A percentile compares a stretch with the other conserved stretches of the same genome.
Conservation (phyloP, 352 stramenopile species). For the Globisporangium takayamanum region DNA sequence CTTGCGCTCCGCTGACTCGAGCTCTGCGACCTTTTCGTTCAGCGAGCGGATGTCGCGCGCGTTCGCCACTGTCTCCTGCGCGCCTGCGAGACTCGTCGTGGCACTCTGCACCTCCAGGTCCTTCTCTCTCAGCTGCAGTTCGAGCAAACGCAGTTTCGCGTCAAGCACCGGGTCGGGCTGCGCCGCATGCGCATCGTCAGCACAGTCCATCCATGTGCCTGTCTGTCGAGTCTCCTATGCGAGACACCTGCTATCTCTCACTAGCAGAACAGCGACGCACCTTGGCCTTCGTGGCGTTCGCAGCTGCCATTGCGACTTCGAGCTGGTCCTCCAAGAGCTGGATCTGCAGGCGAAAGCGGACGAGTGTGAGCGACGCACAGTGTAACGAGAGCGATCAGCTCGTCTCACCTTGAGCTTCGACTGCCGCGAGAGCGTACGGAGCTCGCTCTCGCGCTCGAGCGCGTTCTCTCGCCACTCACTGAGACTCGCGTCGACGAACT, state of each 20-base stretch:
- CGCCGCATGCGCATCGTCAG: constrained; percentile 11
- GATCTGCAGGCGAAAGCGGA: constrained; percentile 22
- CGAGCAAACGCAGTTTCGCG: constrained; percentile 60
- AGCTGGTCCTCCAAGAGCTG: constrained; percentile 60
- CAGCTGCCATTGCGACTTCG: constrained; percentile 32
- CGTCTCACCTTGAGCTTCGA: constrained; percentile 45
- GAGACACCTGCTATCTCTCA: background rate
- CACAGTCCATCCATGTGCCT: background rate
- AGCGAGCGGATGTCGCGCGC: constrained; percentile 41
- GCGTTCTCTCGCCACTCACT: constrained; percentile 71
- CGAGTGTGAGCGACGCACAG: background rate
- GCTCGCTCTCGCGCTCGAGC: constrained; percentile 41
- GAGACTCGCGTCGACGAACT: constrained; percentile 55
- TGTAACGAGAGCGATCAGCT: background rate
- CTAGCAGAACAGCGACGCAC: background rate
- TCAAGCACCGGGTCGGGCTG: constrained; percentile 51
- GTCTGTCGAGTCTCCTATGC: background rate
- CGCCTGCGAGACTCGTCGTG: constrained; percentile 36
- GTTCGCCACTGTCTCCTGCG: constrained; percentile 39
- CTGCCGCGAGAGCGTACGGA: constrained; percentile 34
- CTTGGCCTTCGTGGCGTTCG: constrained; percentile 12
- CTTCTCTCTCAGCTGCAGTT: constrained; percentile 60
- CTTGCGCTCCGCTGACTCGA: constrained; percentile 54
- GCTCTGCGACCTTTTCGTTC: constrained; percentile 52
- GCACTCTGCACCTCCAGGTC: constrained; percentile 39